These are phyloP conservation scores for Closterium sp. DNA, from an alignment of 139 green algal species.

Conservation along the genomic window DNA sequence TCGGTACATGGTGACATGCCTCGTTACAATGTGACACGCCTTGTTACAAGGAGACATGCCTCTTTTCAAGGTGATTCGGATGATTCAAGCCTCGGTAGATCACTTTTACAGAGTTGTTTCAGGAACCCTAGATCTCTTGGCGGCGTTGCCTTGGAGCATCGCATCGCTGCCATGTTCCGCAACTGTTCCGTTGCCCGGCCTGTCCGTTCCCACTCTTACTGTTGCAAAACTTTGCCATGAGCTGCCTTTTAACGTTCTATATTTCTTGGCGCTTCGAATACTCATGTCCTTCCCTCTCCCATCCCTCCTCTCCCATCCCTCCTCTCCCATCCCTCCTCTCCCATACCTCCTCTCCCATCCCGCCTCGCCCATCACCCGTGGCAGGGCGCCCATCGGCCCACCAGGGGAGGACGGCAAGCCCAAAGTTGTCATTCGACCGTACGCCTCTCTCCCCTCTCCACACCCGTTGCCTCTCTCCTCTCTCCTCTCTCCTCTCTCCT, in stretches of 20 bases:
- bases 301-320: neutral
- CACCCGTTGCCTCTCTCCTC: neutral
- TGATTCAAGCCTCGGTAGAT: too few relatives aligned
- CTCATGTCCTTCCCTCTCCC: too few relatives aligned
- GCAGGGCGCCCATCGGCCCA: neutral
- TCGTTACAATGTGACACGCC: too few relatives aligned
- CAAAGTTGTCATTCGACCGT: constrained; percentile 12
- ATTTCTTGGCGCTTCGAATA: too few relatives aligned
- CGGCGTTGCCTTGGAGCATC: too few relatives aligned
- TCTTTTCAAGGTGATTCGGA: neutral
- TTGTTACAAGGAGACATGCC: too few relatives aligned
- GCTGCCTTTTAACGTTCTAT: too few relatives aligned
- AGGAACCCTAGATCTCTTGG: too few relatives aligned
- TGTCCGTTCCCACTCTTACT: neutral
- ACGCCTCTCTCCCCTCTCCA: neutral
- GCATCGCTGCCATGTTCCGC: neutral
- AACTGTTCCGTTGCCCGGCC: neutral
- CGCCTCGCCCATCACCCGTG: neutral
- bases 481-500: neutral
- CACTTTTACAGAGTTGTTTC: too few relatives aligned
- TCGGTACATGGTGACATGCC: neutral
- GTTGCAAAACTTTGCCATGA: neutral
- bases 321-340: neutral
- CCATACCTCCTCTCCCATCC: neutral
- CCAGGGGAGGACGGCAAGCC: constrained; percentile 3